Base-by-base conservation (phyloP, 345 rosid genomes). In the Euphorbia peplus region DNA sequence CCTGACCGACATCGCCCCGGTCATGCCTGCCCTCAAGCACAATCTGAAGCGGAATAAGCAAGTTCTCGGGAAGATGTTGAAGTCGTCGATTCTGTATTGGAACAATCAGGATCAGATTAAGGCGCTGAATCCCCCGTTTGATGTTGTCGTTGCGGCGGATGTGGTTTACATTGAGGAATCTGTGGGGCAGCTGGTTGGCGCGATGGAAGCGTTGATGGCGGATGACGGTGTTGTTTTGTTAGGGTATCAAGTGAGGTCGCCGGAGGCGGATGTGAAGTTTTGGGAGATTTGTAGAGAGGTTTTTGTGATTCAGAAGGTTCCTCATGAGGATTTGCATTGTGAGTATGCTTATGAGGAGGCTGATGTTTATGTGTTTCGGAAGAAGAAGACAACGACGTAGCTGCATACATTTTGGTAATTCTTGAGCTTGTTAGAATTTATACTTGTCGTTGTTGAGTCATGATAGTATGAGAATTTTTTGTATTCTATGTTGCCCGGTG, bases 21-120 rank as follows among this genome's bases (percentile, higher is more conserved):
- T 90, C 46, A 90, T 93, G 97, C 93, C 96, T 18, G 96, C 97
- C 5, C 85, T 93, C 56, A 89, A 84, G 73, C 97, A 86, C 86
- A 93, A 90, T 75, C 90, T 93, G 76, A 93, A 90, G 78, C 87
- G 93, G 56, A 93, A 93, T 85, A 93, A 90, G 68, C 78, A 85
- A 29, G 85, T 80, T 59, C 80, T 90, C 5, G 86, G 81, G 5
- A 90, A 88, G 79, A 54, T 68, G 69, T 75, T 90, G 7, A 90
- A 87, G 68, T 74, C 88, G 18, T 75, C 93, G 10, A 66, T 88
- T 29, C 76, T 88, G 13, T 77, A 80, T 70, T 90, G 98, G 98
- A 90, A 84, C 76, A 87, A 85, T 6, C 39, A 28, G 28, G 89
- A 85, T 22, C 96, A 90, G 74, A 86, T 93, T 56, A 47, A 63